Evolutionary conservation across 805 yeast genomes (phyloP), one percentile per base, ranked within the genome.

Genomic region (Schizosaccharomyces cryophilus): DNA sequence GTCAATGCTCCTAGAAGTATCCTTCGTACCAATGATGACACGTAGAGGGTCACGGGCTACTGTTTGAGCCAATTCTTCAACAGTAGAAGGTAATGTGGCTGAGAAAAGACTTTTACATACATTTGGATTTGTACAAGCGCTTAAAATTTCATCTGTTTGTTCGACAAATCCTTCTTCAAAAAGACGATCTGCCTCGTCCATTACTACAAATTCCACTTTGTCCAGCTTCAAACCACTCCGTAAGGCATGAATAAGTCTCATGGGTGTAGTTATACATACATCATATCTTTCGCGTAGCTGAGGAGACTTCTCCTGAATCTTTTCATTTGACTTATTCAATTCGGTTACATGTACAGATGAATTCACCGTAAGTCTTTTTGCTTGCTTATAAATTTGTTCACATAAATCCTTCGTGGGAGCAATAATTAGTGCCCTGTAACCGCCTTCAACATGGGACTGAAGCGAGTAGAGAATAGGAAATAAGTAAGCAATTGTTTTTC

Each of bases 341-440:
- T 85, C 73, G 4, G 83, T 85, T 21, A 81, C 74, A 59, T 78
- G 79, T 60, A 88, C 69, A 7, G 76, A 77, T 63, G 77, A 76
- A 3, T 82, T 85, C 31, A 68, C 73, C 47, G 80, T 73, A 58
- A 93, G 74, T 62, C 76, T 78, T 58, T 74, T 74, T 64, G 87
- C 76, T 67, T 85, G 87, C 58, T 80, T 77, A 69, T 77, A 83
- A 31, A 87, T 89, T 74, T 93, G 99, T 38, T 78, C 76, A 0
- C 97, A 93, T 67, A 93, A 78, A 72, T 93, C 99, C 65, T 88
- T 88, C 0, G 99, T 93, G 38, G 99, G 99, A 0, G 96, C 82
- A 11, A 93, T 79, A 7, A 93, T 80, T 60, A 93, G 73, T 0
- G 95, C 94, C 65, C 84, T 76, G 9, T 86, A 74, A 0, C 85